Evolutionary conservation across 2,329 filamentous ascomycete genomes (phyloP).

Genomic region (Colletotrichum tamarilloi): DNA sequence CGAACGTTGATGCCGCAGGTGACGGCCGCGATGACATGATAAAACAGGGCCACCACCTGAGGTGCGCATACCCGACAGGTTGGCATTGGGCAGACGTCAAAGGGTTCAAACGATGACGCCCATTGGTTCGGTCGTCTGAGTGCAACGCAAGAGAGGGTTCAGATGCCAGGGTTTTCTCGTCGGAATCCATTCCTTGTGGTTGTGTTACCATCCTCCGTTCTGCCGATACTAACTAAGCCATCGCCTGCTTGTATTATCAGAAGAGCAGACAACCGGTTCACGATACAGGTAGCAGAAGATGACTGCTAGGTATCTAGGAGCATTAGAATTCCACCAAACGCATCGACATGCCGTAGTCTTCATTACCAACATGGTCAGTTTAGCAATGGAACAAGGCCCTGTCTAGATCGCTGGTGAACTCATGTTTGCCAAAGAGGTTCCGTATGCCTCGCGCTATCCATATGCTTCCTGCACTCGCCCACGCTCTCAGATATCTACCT

Average conservation of each 20-base stretch:
- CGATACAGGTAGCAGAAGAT: too few species aligned
- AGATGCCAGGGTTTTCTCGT: not conserved
- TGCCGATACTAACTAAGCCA: not conserved
- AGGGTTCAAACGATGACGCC: not conserved
- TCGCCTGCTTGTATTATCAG: not conserved
- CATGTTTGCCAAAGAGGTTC: not conserved
- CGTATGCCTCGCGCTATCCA: not conserved
- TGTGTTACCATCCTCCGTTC: not conserved
- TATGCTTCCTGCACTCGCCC: not conserved
- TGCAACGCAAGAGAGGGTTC: not conserved
- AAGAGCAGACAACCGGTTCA: too few species aligned
- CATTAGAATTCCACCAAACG: too few species aligned
- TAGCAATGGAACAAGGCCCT: too few species aligned
- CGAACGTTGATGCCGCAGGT: not conserved
- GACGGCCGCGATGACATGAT: slow-evolving; percentile 5
- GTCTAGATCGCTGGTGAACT: not conserved
- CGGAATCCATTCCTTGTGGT: not conserved
- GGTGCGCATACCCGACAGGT: not conserved
- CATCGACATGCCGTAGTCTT: too few species aligned
- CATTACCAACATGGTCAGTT: too few species aligned
- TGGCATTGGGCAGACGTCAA: not conserved
- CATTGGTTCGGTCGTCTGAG: not conserved
- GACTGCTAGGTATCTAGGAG: too few species aligned
- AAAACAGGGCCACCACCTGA: slow-evolving; percentile 13
- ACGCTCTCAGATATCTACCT: not conserved